A percentile compares a stretch with the other conserved stretches of the same genome.
phyloP scores from a whole-genome alignment of 208 protist genomes.

The Endotrypanum monterogeii region DNA sequence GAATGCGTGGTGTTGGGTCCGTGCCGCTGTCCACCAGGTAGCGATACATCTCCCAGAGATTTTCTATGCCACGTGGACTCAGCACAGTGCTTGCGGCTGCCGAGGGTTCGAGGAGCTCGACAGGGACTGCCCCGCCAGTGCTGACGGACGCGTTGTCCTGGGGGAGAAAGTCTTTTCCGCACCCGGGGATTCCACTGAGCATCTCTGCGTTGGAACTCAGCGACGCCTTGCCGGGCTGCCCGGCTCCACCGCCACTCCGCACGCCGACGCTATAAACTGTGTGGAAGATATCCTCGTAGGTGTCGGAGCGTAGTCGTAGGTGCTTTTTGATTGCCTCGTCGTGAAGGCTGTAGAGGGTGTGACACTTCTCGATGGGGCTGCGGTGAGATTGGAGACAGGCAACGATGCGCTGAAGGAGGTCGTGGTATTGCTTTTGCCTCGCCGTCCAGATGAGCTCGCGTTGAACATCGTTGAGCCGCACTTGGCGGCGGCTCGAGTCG shows the following conservation, averaged over 20 bases:
- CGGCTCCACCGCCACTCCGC: slow-evolving; percentile 15
- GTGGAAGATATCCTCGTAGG: slow-evolving; percentile 86
- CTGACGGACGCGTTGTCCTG: slow-evolving; percentile 1
- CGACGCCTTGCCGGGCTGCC: slow-evolving; percentile 21
- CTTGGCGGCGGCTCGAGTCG: slow-evolving; percentile 34
- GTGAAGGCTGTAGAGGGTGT: slow-evolving; percentile 62
- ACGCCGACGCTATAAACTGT: slow-evolving; percentile 58
- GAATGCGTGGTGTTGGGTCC: slow-evolving; percentile 58
- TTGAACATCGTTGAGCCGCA: slow-evolving; percentile 58
- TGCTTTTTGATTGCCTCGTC: slow-evolving; percentile 59
- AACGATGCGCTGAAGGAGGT: slow-evolving; percentile 51
- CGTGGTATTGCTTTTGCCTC: slow-evolving; percentile 64
- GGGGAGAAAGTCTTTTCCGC: slow-evolving; percentile 5
- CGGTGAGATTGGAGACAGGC: slow-evolving; percentile 68
- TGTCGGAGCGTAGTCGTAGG: slow-evolving; percentile 74
- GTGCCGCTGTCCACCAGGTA: slow-evolving; percentile 88
- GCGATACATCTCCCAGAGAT: slow-evolving; percentile 77
- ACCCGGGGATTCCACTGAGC: slow-evolving; percentile 4
- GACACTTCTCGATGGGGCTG: slow-evolving; percentile 63
- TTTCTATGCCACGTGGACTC: slow-evolving; percentile 34
- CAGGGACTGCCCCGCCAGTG: slow-evolving; percentile 33
- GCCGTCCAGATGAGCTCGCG: slow-evolving; percentile 57
- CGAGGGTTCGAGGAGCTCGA: slow-evolving; percentile 37
- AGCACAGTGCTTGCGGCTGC: slow-evolving; percentile 48
- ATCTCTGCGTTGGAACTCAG: slow-evolving; percentile 15